Conservation (phyloP, 805 yeast genomes). For the Candida sphagnicola region DNA sequence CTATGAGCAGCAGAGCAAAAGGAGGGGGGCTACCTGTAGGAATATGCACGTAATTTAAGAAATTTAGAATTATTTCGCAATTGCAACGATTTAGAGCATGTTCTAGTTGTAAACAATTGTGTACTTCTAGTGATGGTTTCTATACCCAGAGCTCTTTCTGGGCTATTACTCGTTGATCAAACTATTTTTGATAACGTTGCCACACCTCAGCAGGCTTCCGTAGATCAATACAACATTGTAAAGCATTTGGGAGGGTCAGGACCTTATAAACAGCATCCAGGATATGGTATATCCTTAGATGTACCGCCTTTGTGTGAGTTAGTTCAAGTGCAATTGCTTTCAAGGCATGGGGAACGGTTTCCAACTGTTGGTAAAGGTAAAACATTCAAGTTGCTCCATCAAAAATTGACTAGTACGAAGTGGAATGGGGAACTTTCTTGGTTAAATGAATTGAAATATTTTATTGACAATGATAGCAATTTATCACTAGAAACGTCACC, state of each 20-base stretch:
- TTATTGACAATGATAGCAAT: slow-evolving; percentile 26
- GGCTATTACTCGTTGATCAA: slow-evolving; percentile 28
- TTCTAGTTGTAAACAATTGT: too few species aligned
- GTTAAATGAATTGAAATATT: slow-evolving; percentile 46
- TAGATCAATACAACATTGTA: slow-evolving; percentile 41
- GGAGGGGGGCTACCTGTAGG: too few species aligned
- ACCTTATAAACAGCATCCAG: slow-evolving; percentile 47
- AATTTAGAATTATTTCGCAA: too few species aligned
- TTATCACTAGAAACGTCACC: slow-evolving; percentile 47
- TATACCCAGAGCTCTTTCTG: slow-evolving; percentile 25
- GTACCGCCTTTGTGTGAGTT: slow-evolving; percentile 46
- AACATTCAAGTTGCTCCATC: slow-evolving; percentile 13
- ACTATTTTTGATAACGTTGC: slow-evolving; percentile 24
- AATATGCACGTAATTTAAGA: too few species aligned
- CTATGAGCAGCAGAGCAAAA: too few species aligned
- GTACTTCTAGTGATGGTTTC: too few species aligned
- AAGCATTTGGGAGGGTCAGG: slow-evolving; percentile 50
- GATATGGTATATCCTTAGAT: slow-evolving; percentile 46
- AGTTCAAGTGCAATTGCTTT: slow-evolving; percentile 62
- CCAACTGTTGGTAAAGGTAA: slow-evolving; percentile 26
- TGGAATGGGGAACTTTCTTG: slow-evolving; percentile 46
- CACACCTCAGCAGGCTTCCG: slow-evolving; percentile 30
- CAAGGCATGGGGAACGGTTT: slow-evolving; percentile 76
- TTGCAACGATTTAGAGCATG: too few species aligned
- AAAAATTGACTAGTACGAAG: slow-evolving; percentile 13